phyloP scores from a whole-genome alignment of 2,329 filamentous ascomycete species.

The Ceratocystiopsis sp. region DNA sequence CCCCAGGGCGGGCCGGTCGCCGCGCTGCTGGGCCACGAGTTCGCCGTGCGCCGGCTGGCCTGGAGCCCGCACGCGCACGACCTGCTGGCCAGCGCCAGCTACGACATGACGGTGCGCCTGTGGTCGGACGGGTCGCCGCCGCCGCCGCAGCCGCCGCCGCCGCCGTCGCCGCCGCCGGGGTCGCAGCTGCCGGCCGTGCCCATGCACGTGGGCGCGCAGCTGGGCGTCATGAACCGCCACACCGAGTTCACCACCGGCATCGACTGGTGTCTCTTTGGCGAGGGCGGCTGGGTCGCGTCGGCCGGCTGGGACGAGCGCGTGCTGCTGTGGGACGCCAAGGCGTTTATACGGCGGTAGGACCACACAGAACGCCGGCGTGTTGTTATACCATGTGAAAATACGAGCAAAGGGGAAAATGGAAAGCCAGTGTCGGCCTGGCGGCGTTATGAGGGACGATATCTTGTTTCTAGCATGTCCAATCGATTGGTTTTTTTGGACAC shows the following conservation, averaged over 20 bases:
- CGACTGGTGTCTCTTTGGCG: conserved; percentile 95
- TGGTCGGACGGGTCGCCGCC: conserved; percentile 60
- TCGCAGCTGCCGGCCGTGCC: conserved; percentile 14
- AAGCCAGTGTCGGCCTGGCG: too few species aligned
- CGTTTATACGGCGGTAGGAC: conserved; percentile 19
- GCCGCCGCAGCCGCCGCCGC: conserved; percentile 15
- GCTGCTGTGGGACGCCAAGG: conserved; percentile 75
- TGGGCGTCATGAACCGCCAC: conserved; percentile 80
- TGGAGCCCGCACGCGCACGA: conserved; percentile 94
- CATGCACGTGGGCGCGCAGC: conserved; percentile 43
- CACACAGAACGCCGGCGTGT: too few species aligned
- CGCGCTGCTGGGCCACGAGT: conserved; percentile 71
- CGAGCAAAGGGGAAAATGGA: too few species aligned
- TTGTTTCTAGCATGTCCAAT: too few species aligned
- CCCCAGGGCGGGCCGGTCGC: conserved; percentile 55
- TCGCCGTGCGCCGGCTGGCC: conserved; percentile 67
- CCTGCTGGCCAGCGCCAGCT: conserved; percentile 73
- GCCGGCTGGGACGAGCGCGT: conserved; percentile 89
- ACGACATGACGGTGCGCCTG: conserved; percentile 92
- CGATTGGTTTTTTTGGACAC: too few species aligned
- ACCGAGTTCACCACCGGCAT: conserved; percentile 94
- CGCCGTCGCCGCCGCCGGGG: conserved; percentile 3
- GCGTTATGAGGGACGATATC: too few species aligned
- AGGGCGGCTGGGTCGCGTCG: conserved; percentile 87
- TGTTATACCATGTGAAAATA: too few species aligned